Base-by-base conservation (phyloP, 805 yeast genomes). In the Pichia heedii region DNA sequence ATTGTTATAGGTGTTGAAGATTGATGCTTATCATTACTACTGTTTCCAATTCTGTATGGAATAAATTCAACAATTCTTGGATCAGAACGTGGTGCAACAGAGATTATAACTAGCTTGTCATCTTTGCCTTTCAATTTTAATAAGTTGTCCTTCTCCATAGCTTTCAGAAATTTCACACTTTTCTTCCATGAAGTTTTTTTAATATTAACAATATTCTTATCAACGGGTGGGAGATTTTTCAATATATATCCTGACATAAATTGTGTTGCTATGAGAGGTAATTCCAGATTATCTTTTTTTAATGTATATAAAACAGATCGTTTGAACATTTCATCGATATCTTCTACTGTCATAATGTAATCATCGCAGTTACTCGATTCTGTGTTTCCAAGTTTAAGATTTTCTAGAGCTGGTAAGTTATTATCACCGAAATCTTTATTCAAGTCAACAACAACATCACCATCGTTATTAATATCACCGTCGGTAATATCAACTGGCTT, bases 131-230 rank as follows among this genome's bases (percentile, higher is more conserved):
- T 86, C 22, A 81, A 59, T 44, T 77, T 78, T 20, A 93, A 48
- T 43, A 80, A 74, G 1, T 77, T 77, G 36, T 71, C 70, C 58
- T 87, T 90, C 51, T 85, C 96, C 80, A 89, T 86, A 7, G 84
- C 79, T 56, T 87, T 90, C 43, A 90, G 64, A 55, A 81, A 87
- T 59, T 88, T 89, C 13, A 88, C 74, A 4, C 90, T 77, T 56
- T 90, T 90, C 61, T 84, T 88, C 95, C 95, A 90, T 3, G 88
- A 76, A 0, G 96, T 79, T 55, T 78, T 82, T 61, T 88, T 89
- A 46, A 84, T 73, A 51, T 74, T 79, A 33, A 80, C 73, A 40
- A 63, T 62, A 22, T 64, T 59, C 4, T 66, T 55, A 53, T 78
- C 81, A 43, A 83, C 72, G 1, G 74, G 69, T 0, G 96, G 94